Evolutionary conservation across 2,329 filamentous ascomycete genomes (phyloP).

Genomic region (Fusarium heterosporum): DNA sequence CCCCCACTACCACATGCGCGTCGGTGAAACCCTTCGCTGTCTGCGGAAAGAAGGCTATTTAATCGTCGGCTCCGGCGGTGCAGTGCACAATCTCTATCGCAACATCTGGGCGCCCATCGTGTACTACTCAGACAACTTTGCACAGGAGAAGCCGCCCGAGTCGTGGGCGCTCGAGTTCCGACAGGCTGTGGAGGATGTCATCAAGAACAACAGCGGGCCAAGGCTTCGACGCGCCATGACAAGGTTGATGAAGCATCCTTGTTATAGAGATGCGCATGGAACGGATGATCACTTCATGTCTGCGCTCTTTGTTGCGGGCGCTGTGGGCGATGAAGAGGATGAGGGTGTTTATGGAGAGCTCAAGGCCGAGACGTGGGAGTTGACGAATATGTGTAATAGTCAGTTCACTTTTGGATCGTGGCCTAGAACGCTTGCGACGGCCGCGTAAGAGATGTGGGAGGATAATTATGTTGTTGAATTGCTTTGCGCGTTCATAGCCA

Average conservation of each 20-base stretch:
- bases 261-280: constrained; percentile 73
- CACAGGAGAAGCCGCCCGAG: constrained; percentile 36
- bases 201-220: constrained; percentile 58
- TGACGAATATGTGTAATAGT: constrained; percentile 73
- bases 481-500: background rate
- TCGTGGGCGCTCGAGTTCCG: constrained; percentile 73
- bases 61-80: constrained; percentile 69
- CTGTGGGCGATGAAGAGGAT: constrained; percentile 61
- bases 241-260: constrained; percentile 75
- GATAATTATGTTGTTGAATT: background rate
- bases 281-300: constrained; percentile 79
- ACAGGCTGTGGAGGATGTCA: constrained; percentile 71
- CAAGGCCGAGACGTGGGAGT: constrained; percentile 73
- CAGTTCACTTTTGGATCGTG: constrained; percentile 65
- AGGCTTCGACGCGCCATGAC: constrained; percentile 65
- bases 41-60: constrained; percentile 51
- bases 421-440: constrained; percentile 14
- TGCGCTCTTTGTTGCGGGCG: constrained; percentile 72
- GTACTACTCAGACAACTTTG: constrained; percentile 25
- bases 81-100: constrained; percentile 77
- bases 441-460: background rate
- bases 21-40: constrained; percentile 31
- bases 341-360: constrained; percentile 56
- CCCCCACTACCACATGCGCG: constrained; percentile 42
- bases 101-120: constrained; percentile 75